phyloP scores from a whole-genome alignment of 2,329 filamentous ascomycete species.

The Sporothrix inflata region DNA sequence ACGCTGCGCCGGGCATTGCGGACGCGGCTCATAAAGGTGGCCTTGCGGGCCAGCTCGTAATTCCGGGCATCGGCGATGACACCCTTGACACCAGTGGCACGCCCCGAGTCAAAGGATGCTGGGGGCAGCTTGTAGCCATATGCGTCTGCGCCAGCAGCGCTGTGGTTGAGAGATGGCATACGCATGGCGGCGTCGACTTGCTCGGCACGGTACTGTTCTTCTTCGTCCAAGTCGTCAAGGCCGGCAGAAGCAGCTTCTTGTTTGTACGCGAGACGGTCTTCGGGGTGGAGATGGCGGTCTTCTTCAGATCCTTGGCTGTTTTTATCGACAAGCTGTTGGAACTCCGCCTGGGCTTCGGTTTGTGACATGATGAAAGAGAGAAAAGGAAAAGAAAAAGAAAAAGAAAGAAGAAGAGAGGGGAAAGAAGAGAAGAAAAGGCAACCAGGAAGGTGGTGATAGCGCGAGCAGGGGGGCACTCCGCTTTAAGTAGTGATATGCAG shows the following conservation, averaged over 20 bases:
- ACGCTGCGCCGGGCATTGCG: conserved; percentile 59
- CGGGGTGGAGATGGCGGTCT: conserved; percentile 54
- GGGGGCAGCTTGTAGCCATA: conserved; percentile 63
- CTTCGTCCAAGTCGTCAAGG: conserved; percentile 57
- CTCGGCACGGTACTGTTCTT: conserved; percentile 56
- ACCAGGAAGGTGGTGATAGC: conserved; percentile 20
- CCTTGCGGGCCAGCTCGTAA: conserved; percentile 68
- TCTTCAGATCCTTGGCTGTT: conserved; percentile 50
- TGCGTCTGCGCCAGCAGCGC: conserved; percentile 46
- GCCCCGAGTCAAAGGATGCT: conserved; percentile 65
- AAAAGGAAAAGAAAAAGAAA: conserved; percentile 30
- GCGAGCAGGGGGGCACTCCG: conserved; percentile 17
- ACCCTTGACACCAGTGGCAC: conserved; percentile 81
- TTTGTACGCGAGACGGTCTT: conserved; percentile 56
- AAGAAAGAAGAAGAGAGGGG: conserved; percentile 21
- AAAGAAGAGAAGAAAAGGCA: conserved; percentile 6
- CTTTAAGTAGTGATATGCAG: conserved; percentile 29
- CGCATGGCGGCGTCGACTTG: conserved; percentile 68
- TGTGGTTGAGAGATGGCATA: conserved; percentile 60
- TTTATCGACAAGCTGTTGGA: conserved; percentile 63
- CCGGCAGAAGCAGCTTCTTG: conserved; percentile 31
- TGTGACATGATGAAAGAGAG: conserved; percentile 52
- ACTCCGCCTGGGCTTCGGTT: conserved; percentile 65
- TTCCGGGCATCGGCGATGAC: conserved; percentile 83
- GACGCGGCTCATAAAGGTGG: conserved; percentile 58